Conservation (phyloP, 2,329 filamentous ascomycete genomes). For the Alternaria solani region DNA sequence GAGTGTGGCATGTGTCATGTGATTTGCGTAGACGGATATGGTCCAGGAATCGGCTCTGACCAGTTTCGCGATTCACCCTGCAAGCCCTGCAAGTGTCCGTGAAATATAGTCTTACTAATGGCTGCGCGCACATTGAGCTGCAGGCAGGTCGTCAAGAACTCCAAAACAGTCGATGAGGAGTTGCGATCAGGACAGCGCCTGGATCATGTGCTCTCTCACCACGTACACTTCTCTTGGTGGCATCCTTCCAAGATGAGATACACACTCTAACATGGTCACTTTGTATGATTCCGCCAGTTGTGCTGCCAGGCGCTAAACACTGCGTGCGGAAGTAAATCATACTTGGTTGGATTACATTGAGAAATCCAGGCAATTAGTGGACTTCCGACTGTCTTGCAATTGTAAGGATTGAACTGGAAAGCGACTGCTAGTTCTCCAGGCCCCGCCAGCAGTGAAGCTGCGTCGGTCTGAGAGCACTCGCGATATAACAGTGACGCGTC, state of each 20-base stretch:
- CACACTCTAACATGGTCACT: not conserved
- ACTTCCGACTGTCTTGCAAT: not conserved
- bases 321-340: not conserved
- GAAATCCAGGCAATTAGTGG: not conserved
- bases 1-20: not conserved
- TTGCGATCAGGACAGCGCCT: not conserved
- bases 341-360: not conserved
- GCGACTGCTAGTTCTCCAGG: not conserved
- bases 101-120: not conserved
- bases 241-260: not conserved
- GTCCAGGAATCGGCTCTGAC: not conserved
- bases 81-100: not conserved
- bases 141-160: not conserved
- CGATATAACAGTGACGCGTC: not conserved
- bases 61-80: not conserved
- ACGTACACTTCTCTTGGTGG: not conserved
- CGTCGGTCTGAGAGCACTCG: not conserved
- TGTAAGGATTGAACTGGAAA: no score
- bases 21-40: not conserved
- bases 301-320: not conserved
- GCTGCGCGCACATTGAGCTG: not conserved
- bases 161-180: not conserved
- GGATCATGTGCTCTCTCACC: not conserved
- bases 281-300: not conserved
- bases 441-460: not conserved